Percentiles rank a stretch among this genome's conserved stretches.
Conservation (phyloP, 805 yeast species). For the Millerozyma miso region DNA sequence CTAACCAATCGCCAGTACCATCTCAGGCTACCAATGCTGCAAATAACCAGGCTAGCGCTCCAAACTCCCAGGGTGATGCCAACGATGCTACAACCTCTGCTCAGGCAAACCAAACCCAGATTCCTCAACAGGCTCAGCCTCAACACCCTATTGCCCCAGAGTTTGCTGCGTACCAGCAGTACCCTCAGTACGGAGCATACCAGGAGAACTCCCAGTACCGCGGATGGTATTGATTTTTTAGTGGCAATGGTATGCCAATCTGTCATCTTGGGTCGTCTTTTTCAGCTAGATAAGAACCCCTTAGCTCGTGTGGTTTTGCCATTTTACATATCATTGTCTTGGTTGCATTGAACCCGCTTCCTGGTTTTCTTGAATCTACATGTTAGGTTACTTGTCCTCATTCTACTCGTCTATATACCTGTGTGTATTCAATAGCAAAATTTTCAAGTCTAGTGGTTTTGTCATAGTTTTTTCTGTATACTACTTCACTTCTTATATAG, state of each 20-base stretch:
- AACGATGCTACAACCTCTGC: constrained; percentile 6
- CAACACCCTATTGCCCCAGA: constrained; percentile 40
- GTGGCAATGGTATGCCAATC: background rate
- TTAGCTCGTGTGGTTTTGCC: constrained; percentile 40
- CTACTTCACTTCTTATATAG: no score
- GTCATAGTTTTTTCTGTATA: no score
- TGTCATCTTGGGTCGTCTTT: no score
- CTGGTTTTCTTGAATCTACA: background rate
- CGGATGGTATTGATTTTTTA: constrained; percentile 31
- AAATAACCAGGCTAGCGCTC: constrained; percentile 5
- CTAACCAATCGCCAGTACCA: constrained; percentile 21
- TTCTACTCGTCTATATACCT: background rate
- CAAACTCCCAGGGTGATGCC: constrained; percentile 16
- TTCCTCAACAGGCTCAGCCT: constrained; percentile 21
- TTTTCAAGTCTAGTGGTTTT: no score
- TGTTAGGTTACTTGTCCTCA: background rate
- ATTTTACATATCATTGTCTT: background rate
- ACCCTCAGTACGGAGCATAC: constrained; percentile 44
- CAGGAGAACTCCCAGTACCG: constrained; percentile 41
- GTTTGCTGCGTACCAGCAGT: constrained; percentile 44
- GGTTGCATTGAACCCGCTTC: background rate
- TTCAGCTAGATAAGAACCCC: no score
- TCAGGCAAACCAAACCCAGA: constrained; percentile 14
- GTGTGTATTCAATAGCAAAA: background rate
- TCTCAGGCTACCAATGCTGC: constrained; percentile 12